Evolutionary conservation across 257 asterid species (phyloP), one percentile per base, ranked within the genome.

Genomic region (Lithospermum erythrorhizon): DNA sequence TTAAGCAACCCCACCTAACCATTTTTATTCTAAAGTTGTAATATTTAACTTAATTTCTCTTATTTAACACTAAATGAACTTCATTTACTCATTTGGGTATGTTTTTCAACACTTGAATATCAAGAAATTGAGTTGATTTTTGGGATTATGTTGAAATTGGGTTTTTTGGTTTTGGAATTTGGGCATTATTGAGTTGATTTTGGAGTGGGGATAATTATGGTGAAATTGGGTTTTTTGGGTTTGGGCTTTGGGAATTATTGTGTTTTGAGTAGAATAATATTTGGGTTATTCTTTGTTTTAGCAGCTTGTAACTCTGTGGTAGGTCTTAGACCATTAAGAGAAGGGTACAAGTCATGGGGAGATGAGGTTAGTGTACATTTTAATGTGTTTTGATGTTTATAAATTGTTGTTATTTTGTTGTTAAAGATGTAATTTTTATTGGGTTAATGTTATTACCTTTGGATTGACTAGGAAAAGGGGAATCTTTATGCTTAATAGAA

Each of bases 271-370:
- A 76, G 80, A 57, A 45, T 76, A 66, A 61, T 74, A 16, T 73
- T 78, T 25, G 87, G 86, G 62, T 78, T 77, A 48, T 86, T 85
- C 83, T 70, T 74, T 51, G 21, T 79, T 67, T 70, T 66, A 14
- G 32, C 67, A 55, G 76, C 68, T 70, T 61, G 64, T 53, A 69
- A 62, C 64, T 87, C 93, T 7, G 96, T 77, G 23, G 66, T 71
- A 65, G 83, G 86, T 30, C 73, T 93, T 29, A 86, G 98, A 65
- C 98, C 98, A 62, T 75, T 93, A 49, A 81, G 95, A 76, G 90
- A 93, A 79, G 77, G 82, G 75, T 67, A 78, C 58, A 82, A 78
- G 64, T 77, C 96, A 6, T 93, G 97, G 99, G 89, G 97, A 37
- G 99, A 93, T 68, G 97, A 93, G 96, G 99, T 89, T 71, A 71